Base-by-base conservation (phyloP, 164 flowering plant genomes). In the Aristolochia californica region DNA sequence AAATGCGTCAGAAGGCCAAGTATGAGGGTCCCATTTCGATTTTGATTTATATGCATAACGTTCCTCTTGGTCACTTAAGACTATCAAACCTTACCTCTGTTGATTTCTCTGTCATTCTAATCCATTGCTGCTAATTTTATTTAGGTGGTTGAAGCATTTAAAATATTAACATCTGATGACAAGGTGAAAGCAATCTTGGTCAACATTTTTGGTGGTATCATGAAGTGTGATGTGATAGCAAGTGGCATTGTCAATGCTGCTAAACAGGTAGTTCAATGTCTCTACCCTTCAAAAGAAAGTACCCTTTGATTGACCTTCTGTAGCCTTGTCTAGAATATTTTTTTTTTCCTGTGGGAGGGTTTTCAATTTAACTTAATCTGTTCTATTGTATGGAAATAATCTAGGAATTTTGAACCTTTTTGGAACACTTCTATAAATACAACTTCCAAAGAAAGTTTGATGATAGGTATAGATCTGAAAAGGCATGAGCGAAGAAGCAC, bases 231-330 rank as follows among this genome's bases (percentile, higher is more conserved):
- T 77, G 82, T 94, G 16, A 87, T 90, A 63, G 99, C 99, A 43
- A 83, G 95, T 68, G 99, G 99, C 44, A 94, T 94, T 62, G 99
- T 93, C 34, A 93, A 93, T 82, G 99, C 99, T 62, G 97, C 95
- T 45, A 93, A 93, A 71, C 79, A 75, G 75, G 98, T 73, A 45
- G 16, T 40, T 34, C 40, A 8, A 34, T 34, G 34, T 28, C 34
- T 7, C 7, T 28, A 8, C 40, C 40, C 40, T 34, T 12, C 10
- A 34, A 8, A 34, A 5, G 40, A 34, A 28, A 28, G 2, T 28
- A 7, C 2, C n/a, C n/a, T n/a, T 28, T 28, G 12, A 45, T 45
- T 11, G 2, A 14, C 2, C 20, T 45, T 45, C 48, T 45, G 3
- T 45, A 3, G 48, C 48, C 48, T 14, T n/a, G 12, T 45, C 20